These are phyloP conservation scores for Lactarius sanguifluus DNA, from an alignment of 768 basidiomycete genomes.

Conservation along the genomic window DNA sequence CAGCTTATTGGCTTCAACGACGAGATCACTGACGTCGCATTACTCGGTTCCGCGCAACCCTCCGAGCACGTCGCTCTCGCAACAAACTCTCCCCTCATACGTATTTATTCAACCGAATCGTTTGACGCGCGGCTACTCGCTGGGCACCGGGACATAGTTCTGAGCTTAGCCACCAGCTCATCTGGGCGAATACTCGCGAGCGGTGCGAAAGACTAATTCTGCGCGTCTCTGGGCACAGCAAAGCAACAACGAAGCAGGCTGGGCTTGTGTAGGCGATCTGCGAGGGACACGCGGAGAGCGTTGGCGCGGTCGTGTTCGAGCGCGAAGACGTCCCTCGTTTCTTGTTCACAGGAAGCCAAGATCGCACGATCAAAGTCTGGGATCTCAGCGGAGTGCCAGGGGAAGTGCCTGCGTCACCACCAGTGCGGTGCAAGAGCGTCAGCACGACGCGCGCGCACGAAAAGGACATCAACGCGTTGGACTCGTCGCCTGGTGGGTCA, in stretches of 20 bases:
- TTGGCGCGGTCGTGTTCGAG: constrained; percentile 89
- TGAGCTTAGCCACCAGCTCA: constrained; percentile 71
- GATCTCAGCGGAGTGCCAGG: constrained; percentile 62
- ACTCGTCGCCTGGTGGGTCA: constrained; percentile 85
- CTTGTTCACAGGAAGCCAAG: constrained; percentile 94
- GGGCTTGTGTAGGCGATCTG: constrained; percentile 84
- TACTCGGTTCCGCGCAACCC: constrained; percentile 55
- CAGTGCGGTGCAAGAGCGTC: constrained; percentile 66
- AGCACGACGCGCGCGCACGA: constrained; percentile 91
- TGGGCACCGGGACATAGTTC: constrained; percentile 90
- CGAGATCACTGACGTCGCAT: constrained; percentile 89
- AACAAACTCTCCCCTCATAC: constrained; percentile 96
- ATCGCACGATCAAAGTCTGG: constrained; percentile 99
- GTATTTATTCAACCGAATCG: constrained; percentile 74
- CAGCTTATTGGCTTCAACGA: constrained; percentile 98
- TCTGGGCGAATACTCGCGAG: constrained; percentile 77
- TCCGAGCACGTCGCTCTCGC: constrained; percentile 81
- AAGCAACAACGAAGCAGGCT: constrained; percentile 43
- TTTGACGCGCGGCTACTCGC: constrained; percentile 84
- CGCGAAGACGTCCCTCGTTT: constrained; percentile 53
- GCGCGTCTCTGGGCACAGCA: constrained; percentile 76
- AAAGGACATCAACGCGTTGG: constrained; percentile 97
- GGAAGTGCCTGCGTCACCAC: constrained; percentile 34
- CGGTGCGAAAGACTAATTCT: constrained; percentile 89
- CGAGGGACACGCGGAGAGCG: constrained; percentile 91